A percentile compares a stretch with the other conserved stretches of the same genome.
Conservation (phyloP, 225 moss, liverwort and hornwort species). For the Straminergon stramineum region DNA sequence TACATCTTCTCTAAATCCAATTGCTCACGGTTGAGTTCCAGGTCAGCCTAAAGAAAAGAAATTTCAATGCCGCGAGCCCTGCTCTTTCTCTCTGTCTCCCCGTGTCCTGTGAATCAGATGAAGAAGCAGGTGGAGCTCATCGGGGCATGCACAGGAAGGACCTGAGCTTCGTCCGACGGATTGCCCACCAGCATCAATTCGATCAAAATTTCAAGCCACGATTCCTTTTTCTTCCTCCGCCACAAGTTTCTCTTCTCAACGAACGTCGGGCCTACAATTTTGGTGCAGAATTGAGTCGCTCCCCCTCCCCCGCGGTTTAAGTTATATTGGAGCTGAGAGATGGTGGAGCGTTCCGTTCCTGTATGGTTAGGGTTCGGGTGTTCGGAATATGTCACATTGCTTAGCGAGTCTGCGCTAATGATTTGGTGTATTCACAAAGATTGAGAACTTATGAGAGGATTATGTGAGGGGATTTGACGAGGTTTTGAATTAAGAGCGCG, state of each 20-base stretch:
- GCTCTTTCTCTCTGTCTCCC: background rate
- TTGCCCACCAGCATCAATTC: background rate
- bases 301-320: background rate
- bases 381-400: background rate
- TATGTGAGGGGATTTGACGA: background rate
- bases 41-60: background rate
- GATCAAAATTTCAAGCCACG: background rate
- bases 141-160: background rate
- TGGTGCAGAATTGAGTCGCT: constrained; percentile 7
- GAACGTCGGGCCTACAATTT: background rate
- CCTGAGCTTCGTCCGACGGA: background rate
- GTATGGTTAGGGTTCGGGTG: constrained; percentile 4
- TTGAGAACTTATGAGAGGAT: background rate
- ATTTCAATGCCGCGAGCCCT: no score
- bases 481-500: background rate
- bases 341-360: background rate
- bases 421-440: background rate
- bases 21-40: no score
- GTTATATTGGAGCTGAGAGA: background rate
- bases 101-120: constrained; percentile 10
- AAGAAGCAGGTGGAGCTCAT: background rate
- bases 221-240: background rate
- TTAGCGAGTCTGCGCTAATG: background rate
- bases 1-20: background rate
- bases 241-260: background rate